A percentile compares a stretch with the other conserved stretches of the same genome.
Evolutionary conservation across 2,329 filamentous ascomycete genomes (phyloP).

Genomic region (Aspergillus sclerotialis): DNA sequence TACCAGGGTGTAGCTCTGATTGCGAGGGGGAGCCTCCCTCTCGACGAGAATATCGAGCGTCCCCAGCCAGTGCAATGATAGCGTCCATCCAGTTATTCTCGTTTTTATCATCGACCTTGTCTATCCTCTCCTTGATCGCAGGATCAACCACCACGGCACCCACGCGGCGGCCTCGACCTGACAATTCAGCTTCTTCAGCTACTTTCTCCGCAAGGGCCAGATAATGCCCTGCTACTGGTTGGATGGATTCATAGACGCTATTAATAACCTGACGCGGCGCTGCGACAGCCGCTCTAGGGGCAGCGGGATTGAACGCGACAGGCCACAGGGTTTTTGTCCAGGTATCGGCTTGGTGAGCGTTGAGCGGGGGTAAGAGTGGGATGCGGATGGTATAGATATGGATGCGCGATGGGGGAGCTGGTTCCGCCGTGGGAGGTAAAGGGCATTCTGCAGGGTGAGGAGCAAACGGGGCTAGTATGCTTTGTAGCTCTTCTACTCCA

Average conservation of each 20-base stretch:
- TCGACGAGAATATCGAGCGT: constrained; percentile 32
- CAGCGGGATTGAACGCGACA: constrained; percentile 38
- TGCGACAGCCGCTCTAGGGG: constrained; percentile 35
- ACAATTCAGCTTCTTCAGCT: constrained; percentile 30
- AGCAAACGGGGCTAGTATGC: constrained; percentile 32
- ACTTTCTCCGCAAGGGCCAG: constrained; percentile 33
- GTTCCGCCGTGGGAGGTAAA: constrained; percentile 1
- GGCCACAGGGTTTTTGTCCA: constrained; percentile 40
- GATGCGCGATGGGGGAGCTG: constrained; percentile 2
- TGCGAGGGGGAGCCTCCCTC: constrained; percentile 20
- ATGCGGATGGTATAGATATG: constrained; percentile 27
- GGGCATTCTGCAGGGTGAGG: constrained; percentile 12
- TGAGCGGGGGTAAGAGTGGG: constrained; percentile 36
- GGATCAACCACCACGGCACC: constrained; percentile 42
- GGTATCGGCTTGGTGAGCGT: constrained; percentile 30
- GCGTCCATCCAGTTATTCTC: constrained; percentile 26
- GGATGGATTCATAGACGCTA: constrained; percentile 27
- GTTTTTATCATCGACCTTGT: constrained; percentile 14
- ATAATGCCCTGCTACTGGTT: constrained; percentile 31
- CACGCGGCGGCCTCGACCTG: constrained; percentile 31
- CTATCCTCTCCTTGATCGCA: constrained; percentile 21
- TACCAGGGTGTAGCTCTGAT: constrained; percentile 11
- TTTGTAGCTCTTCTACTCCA: constrained; percentile 24
- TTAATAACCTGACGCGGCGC: constrained; percentile 34
- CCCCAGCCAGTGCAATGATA: constrained; percentile 38